Conservation (phyloP, 345 rosid species). For the Noccaea caerulescens region DNA sequence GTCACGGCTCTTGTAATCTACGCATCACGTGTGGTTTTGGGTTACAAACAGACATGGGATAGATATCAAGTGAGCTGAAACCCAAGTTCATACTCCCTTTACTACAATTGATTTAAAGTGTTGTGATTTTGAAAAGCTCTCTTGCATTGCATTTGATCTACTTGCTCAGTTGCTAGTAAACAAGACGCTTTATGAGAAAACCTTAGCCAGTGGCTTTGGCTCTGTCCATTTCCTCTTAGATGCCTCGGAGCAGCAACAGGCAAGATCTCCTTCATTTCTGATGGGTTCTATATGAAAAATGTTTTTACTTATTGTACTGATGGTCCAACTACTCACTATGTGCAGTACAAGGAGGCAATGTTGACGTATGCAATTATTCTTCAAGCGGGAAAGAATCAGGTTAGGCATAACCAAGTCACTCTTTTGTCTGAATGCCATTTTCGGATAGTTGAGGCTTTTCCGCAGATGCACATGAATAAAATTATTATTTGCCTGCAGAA, state of each 20-base stretch:
- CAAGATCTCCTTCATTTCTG: conserved; percentile 39
- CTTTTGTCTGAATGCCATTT: conserved; percentile 6
- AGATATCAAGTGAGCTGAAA: conserved; percentile 81
- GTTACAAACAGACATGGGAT: conserved; percentile 98
- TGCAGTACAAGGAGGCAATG: conserved; percentile 95
- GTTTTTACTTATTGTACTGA: neutral
- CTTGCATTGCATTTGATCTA: conserved; percentile 16
- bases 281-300: too few relatives aligned
- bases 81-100: conserved; percentile 21
- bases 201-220: conserved; percentile 95
- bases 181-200: conserved; percentile 95
- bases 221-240: conserved; percentile 93
- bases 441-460: conserved; percentile 4
- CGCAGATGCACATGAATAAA: conserved; percentile 7
- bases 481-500: conserved; percentile 49
- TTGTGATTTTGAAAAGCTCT: conserved; percentile 11
- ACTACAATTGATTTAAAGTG: conserved; percentile 21
- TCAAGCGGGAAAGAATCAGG: conserved; percentile 68
- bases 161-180: conserved; percentile 79
- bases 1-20: conserved; percentile 78
- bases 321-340: conserved; percentile 4
- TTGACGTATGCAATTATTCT: conserved; percentile 85
- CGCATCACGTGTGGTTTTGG: conserved; percentile 83
- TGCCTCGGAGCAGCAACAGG: conserved; percentile 98
- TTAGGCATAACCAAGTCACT: conserved; percentile 42